Evolutionary conservation across 768 basidiomycete genomes (phyloP).

Genomic region (Cubamyces sp.): DNA sequence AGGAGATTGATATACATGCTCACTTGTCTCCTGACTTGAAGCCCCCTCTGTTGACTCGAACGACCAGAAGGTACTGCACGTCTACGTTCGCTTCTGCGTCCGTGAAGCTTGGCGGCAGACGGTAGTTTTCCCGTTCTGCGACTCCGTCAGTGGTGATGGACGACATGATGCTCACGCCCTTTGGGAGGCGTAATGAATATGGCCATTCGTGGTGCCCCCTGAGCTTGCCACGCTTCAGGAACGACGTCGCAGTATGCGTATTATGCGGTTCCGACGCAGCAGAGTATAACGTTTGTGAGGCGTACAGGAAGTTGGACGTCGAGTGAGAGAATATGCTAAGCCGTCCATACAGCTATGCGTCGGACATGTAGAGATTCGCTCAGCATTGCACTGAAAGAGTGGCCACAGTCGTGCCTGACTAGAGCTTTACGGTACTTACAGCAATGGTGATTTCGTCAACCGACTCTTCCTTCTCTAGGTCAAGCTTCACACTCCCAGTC

Average conservation of each 20-base stretch:
- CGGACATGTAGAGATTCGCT: neutral
- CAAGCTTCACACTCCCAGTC: conserved; percentile 5
- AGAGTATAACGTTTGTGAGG: conserved; percentile 19
- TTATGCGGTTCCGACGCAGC: neutral
- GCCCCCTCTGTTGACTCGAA: conserved; percentile 21
- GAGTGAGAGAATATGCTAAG: conserved; percentile 15
- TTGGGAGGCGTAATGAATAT: conserved; percentile 27
- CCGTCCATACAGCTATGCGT: conserved; percentile 15
- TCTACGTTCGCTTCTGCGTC: conserved; percentile 13
- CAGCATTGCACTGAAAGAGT: neutral
- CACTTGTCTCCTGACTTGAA: conserved; percentile 15
- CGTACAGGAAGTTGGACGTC: conserved; percentile 18
- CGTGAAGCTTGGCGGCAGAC: conserved; percentile 28
- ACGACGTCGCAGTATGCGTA: neutral
- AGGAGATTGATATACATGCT: conserved; percentile 19
- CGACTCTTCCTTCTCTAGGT: conserved; percentile 15
- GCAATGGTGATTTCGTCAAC: conserved; percentile 16
- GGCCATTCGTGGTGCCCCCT: conserved; percentile 26
- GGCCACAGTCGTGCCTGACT: neutral
- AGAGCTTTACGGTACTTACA: conserved; percentile 7
- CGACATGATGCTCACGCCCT: conserved; percentile 22
- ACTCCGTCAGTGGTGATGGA: conserved; percentile 1
- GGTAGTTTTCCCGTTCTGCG: conserved; percentile 17
- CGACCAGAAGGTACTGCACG: conserved; percentile 26
- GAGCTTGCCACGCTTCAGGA: conserved; percentile 22